Base-by-base conservation (phyloP, 345 rosid species). In the Stellera chamaejasme region DNA sequence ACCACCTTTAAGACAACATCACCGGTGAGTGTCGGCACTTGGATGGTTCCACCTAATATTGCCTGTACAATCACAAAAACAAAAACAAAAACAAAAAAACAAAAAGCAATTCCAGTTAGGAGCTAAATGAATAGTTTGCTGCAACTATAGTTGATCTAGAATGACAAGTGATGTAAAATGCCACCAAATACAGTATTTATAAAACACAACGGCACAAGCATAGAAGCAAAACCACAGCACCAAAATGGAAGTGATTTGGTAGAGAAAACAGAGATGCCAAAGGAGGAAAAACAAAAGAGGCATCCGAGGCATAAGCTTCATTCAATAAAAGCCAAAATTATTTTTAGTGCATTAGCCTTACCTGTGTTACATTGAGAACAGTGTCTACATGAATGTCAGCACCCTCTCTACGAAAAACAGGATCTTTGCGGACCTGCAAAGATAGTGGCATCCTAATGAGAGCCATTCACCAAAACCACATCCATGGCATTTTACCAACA, bases 1-100 rank as follows among this genome's bases (percentile, higher is more conserved):
- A 55, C 67, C 55, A 91, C 98, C 97, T 90, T 93, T n/a, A 93
- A 81, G 10, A 93, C 97, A 63, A 93, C 95, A 77, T 93, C 99
- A 54, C 99, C 99, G 0, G 94, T 84, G 49, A 93, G 96, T 50
- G 97, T 94, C 46, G 99, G 99, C 66, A 90, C 97, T 69, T 85
- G 92, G 62, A 94, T 72, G 44, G 99, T 90, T 69, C 99, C 99
- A 49, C 99, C 99, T 70, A 94, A 79, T 57, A 90, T 73, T 56
- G 99, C 99, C 99, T 94, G 92, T 50, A 60, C 53, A 70, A 43
- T 43, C 63, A 58, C 0, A 19, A 19, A 19, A 19, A 0, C 0
- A 19, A 19, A 19, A 19, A 19, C 1, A 19, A 19, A 19, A 19
- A 19, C 0, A 19, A 19, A 0, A 19, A 19, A 42, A 58, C 63